These are phyloP conservation scores for Veloboletus limbatus DNA, from an alignment of 1,284 basidiomycete species.

Conservation along the genomic window DNA sequence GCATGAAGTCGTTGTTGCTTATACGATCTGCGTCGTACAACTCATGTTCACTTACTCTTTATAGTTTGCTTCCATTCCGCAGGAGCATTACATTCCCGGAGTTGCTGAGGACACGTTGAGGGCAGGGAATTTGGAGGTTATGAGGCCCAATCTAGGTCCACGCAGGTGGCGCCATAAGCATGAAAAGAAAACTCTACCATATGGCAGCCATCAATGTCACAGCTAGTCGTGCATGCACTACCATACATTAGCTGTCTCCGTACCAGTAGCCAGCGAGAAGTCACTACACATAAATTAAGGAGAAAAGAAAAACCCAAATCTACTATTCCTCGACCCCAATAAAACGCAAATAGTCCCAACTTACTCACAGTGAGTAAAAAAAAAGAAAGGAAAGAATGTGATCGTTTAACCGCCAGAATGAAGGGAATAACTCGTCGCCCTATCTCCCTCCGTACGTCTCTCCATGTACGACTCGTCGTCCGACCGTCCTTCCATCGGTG, in stretches of 20 bases:
- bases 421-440: constrained; percentile 24
- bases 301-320: constrained; percentile 1
- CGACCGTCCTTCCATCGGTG: constrained; percentile 19
- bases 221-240: constrained; percentile 17
- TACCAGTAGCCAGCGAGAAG: constrained; percentile 21
- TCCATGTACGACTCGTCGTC: constrained; percentile 30
- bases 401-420: constrained; percentile 29
- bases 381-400: not conserved
- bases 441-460: constrained; percentile 27
- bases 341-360: constrained; percentile 14
- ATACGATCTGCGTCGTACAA: constrained; percentile 14
- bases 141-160: constrained; percentile 2
- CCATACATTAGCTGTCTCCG: constrained; percentile 26
- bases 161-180: not conserved
- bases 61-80: constrained; percentile 30
- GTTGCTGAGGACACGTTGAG: constrained; percentile 23
- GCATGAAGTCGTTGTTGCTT: constrained; percentile 12
- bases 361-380: not conserved
- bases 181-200: constrained; percentile 10
- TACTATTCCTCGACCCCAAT: constrained; percentile 12
- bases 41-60: constrained; percentile 19
- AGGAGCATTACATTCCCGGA: constrained; percentile 16
- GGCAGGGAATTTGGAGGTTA: constrained; percentile 1
- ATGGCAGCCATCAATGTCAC: constrained; percentile 18
- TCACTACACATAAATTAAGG: constrained; percentile 23